Conservation (phyloP, 768 basidiomycete genomes). For the Tulasnella sp. region DNA sequence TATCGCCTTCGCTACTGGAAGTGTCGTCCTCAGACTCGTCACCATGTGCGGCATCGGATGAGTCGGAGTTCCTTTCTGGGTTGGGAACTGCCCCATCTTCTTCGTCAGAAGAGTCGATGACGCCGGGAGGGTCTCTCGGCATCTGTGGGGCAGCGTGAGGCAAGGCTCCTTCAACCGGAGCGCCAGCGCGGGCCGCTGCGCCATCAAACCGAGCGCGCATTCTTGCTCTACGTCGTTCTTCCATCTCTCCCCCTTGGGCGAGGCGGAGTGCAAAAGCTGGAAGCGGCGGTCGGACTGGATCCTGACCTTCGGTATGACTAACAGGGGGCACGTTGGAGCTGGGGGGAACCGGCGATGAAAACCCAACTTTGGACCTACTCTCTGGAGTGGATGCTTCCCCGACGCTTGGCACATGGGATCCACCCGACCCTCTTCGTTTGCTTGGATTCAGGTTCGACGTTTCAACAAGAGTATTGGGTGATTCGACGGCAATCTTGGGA, state of each 20-base stretch:
- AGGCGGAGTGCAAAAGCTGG: slow-evolving; percentile 47
- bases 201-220: slow-evolving; percentile 45
- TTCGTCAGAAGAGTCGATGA: not conserved
- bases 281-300: slow-evolving; percentile 2
- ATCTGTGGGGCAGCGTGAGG: not conserved
- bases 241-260: slow-evolving; percentile 81
- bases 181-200: slow-evolving; percentile 21
- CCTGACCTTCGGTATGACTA: slow-evolving; percentile 2
- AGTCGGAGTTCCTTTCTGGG: slow-evolving; percentile 2
- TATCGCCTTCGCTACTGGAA: slow-evolving; percentile 1
- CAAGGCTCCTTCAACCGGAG: not conserved
- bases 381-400: not conserved
- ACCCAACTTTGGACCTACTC: not conserved
- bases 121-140: not conserved
- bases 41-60: slow-evolving; percentile 2
- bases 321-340: not conserved
- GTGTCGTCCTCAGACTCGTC: slow-evolving; percentile 18
- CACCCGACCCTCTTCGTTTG: not conserved
- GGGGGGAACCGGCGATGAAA: not conserved
- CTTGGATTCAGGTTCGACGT: not conserved
- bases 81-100: not conserved
- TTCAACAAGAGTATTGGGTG: not conserved
- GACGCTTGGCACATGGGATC: not conserved
- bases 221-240: slow-evolving; percentile 51
- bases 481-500: slow-evolving; percentile 2